Conservation (phyloP, 2,329 filamentous ascomycete species). For the Pseudogymnoascus sp. region DNA sequence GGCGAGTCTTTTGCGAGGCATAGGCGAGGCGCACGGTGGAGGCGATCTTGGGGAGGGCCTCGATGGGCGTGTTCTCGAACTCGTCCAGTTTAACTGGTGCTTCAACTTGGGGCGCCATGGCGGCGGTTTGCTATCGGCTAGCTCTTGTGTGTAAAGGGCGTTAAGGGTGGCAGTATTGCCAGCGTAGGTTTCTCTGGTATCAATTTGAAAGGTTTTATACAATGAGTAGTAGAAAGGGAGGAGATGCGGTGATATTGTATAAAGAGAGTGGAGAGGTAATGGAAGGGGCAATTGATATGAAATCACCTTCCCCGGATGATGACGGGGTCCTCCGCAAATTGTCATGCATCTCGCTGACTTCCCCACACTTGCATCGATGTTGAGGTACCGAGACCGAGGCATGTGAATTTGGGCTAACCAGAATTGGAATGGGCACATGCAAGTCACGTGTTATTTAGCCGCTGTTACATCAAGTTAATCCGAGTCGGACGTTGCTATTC, state of each 20-base stretch:
- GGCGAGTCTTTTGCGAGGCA: conserved; percentile 70
- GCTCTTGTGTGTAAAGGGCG: not conserved
- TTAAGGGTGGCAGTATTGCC: not conserved
- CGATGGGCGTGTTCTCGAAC: conserved; percentile 55
- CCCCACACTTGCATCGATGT: not conserved
- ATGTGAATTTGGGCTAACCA: not conserved
- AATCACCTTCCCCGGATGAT: conserved; percentile 1
- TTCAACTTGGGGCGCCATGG: not conserved
- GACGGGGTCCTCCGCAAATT: not conserved
- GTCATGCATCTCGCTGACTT: not conserved
- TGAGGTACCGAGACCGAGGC: not conserved
- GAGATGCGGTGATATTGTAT: not conserved
- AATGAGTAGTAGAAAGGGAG: not conserved
- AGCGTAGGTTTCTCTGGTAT: not conserved
- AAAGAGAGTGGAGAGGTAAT: not conserved
- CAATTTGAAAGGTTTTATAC: not conserved
- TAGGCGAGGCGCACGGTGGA: conserved; percentile 60
- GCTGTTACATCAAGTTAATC: not conserved
- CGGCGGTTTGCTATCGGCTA: not conserved
- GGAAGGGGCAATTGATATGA: not conserved
- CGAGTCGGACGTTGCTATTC: not conserved
- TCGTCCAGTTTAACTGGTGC: conserved; percentile 15
- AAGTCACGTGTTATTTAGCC: not conserved
- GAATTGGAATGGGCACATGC: not conserved
- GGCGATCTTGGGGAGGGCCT: conserved; percentile 55